Evolutionary conservation across 192 early-diverging fungal species (phyloP).

Genomic region (Coemansia sp.): DNA sequence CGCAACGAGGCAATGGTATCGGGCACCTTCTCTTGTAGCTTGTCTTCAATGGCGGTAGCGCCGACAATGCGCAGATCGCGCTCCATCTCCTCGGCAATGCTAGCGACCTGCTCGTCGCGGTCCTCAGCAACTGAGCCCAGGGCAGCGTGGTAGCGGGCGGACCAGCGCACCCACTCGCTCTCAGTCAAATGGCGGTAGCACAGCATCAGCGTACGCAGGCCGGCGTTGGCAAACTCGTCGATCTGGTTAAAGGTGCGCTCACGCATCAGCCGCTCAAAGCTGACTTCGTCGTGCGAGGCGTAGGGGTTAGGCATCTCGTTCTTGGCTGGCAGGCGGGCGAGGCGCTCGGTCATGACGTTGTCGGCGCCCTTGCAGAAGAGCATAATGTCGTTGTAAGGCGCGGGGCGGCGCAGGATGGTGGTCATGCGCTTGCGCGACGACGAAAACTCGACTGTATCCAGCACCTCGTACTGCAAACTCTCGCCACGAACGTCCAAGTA

Average conservation of each 20-base stretch:
- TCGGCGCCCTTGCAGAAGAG: constrained; percentile 96
- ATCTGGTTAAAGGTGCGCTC: constrained; percentile 76
- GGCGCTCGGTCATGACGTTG: constrained; percentile 84
- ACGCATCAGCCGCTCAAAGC: constrained; percentile 64
- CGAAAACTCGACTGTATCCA: constrained; percentile 88
- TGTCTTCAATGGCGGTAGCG: constrained; percentile 98
- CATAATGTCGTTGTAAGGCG: constrained; percentile 66
- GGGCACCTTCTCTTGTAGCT: constrained; percentile 96
- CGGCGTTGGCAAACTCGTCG: constrained; percentile 79
- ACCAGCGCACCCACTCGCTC: constrained; percentile 75
- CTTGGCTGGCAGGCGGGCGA: constrained; percentile 66
- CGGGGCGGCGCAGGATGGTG: constrained; percentile 79
- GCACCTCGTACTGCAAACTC: constrained; percentile 62
- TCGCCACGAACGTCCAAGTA: constrained; percentile 77
- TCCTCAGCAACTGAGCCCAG: constrained; percentile 70
- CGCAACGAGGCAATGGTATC: constrained; percentile 86
- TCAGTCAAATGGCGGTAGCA: constrained; percentile 75
- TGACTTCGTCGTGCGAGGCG: constrained; percentile 46
- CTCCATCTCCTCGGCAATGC: constrained; percentile 81
- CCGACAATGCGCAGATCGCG: constrained; percentile 80
- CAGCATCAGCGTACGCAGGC: constrained; percentile 90
- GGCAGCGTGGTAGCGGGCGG: constrained; percentile 72
- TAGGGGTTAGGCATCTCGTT: constrained; percentile 26
- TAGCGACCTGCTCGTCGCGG: constrained; percentile 83
- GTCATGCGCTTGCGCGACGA: constrained; percentile 95